Evolutionary conservation across 768 basidiomycete species (phyloP), one percentile per base, ranked within the genome.

Genomic region (Mycena indigotica): DNA sequence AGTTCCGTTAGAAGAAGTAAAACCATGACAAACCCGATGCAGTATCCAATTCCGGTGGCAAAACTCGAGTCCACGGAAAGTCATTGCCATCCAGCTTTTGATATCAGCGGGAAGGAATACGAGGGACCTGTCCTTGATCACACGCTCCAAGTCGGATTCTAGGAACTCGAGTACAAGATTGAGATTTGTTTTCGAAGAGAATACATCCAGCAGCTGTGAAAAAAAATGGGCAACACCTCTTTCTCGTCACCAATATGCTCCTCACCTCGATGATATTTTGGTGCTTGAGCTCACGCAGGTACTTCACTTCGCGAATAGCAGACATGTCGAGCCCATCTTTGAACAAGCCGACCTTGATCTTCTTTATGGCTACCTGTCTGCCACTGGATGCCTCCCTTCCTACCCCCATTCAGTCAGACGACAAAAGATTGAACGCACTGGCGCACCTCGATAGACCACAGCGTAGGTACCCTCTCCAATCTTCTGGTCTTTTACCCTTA

Each of bases 21-120:
- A 15, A 16, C 45, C 5, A 26, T 28, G 24, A 58, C 83, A 61
- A 70, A 97, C 96, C 53, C 97, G 84, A 74, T 99, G 97, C 23
- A 99, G 78, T 54, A 98, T 84, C 66, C 88, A 95, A 71, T 95
- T 95, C 51, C 95, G 78, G 69, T 99, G 97, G 65, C 97, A 98
- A 71, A 97, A 98, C 73, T 98, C 97, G n/a, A 99, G 80, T 2
- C 97, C 97, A 38, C 95, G 86, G 68, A 98, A 86, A 0, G 91
- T 95, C 97, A 98, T 98, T 12, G 92, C 91, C 85, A 97, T 93
- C 96, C 97, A 99, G 61, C 90, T 89, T 72, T 99, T 99, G 76
- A 98, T 95, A 71, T 99, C 97, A 1, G 92, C 93, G 3, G 93
- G 91, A 28, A 95, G 79, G 70, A 99, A 98, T 23, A 98, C 91